Conservation (phyloP, 177 flowering plant genomes). For the Tripterygium wilfordii region DNA sequence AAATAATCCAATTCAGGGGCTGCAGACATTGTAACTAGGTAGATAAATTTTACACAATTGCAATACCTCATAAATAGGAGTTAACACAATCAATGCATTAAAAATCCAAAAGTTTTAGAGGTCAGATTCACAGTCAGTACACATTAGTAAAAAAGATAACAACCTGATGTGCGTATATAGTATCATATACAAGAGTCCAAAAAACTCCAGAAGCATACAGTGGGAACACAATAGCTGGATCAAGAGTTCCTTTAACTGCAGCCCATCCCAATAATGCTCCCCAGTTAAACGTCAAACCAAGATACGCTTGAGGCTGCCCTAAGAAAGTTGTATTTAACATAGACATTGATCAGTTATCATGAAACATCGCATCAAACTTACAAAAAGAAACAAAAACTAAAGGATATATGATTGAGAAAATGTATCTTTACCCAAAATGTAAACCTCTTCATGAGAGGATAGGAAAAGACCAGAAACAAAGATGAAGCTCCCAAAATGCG, state of each 20-base stretch:
- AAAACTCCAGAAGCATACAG: slow-evolving; percentile 80
- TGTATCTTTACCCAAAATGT: slow-evolving; percentile 79
- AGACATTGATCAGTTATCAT: too few relatives aligned
- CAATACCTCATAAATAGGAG: too few relatives aligned
- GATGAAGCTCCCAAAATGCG: slow-evolving; percentile 87
- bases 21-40: too few relatives aligned
- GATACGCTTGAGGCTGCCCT: slow-evolving; percentile 92
- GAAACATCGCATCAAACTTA: neutral
- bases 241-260: slow-evolving; percentile 82
- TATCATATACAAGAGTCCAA: slow-evolving; percentile 98
- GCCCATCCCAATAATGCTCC: slow-evolving; percentile 98
- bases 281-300: slow-evolving; percentile 96
- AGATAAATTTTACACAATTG: too few relatives aligned
- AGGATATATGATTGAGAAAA: neutral
- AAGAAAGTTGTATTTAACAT: neutral
- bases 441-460: slow-evolving; percentile 97
- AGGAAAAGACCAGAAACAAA: slow-evolving; percentile 84
- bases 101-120: too few relatives aligned
- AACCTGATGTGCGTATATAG: slow-evolving; percentile 99
- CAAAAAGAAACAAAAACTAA: neutral
- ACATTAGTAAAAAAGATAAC: too few relatives aligned
- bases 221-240: slow-evolving; percentile 74
- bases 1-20: too few relatives aligned
- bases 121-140: too few relatives aligned
- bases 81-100: too few relatives aligned